A percentile compares a stretch with the other conserved stretches of the same genome.
These are phyloP conservation scores for Aspergillus ostianus DNA, from an alignment of 495 filamentous ascomycete species.

Conservation along the genomic window DNA sequence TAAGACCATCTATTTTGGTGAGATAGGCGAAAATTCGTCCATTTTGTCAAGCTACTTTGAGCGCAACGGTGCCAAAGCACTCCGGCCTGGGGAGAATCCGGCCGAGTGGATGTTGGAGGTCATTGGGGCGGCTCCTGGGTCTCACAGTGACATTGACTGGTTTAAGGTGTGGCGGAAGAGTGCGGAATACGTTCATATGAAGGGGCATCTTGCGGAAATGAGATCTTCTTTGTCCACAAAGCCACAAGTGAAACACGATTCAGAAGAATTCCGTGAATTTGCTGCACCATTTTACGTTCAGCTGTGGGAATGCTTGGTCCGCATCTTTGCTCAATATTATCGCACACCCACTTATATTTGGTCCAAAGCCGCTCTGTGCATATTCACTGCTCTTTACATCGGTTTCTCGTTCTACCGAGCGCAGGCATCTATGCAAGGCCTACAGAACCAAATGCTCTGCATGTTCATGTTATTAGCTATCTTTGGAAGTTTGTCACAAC, in stretches of 20 bases:
- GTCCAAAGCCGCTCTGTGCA: constrained; percentile 57
- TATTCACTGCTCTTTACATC: constrained; percentile 65
- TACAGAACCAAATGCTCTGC: constrained; percentile 88
- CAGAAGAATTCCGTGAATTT: constrained; percentile 43
- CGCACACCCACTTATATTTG: constrained; percentile 59
- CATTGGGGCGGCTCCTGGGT: constrained; percentile 85
- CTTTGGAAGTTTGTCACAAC: constrained; percentile 75
- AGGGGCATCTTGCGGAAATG: constrained; percentile 66
- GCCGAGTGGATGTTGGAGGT: constrained; percentile 97
- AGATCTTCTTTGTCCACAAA: constrained; percentile 54
- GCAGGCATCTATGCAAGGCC: constrained; percentile 69
- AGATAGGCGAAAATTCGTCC: constrained; percentile 77
- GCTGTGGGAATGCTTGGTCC: constrained; percentile 48
- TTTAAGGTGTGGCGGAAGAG: constrained; percentile 74
- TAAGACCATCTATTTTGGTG: constrained; percentile 85
- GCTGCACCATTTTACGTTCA: constrained; percentile 56
- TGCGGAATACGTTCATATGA: constrained; percentile 64
- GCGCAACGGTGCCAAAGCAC: constrained; percentile 64
- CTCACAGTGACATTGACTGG: constrained; percentile 78
- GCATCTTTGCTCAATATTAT: constrained; percentile 59
- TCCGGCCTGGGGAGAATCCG: constrained; percentile 73
- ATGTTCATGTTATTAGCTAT: constrained; percentile 89
- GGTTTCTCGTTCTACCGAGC: constrained; percentile 89
- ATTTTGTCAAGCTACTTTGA: constrained; percentile 81
- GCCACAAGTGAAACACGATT: constrained; percentile 30